Conservation (phyloP, 2,329 filamentous ascomycete species). For the Diaporthe vexans region DNA sequence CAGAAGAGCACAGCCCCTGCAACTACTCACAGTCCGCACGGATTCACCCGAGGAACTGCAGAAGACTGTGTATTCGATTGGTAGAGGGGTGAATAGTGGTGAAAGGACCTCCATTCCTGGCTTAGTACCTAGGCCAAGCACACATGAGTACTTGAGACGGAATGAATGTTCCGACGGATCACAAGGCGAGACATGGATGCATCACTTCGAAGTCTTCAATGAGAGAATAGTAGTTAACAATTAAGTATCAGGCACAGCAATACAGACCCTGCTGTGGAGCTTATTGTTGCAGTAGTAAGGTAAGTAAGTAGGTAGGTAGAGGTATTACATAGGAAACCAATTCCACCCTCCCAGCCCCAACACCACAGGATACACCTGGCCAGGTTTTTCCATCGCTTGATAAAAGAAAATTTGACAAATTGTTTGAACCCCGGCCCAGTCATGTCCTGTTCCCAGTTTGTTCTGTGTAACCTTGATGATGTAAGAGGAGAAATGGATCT, state of each 20-base stretch:
- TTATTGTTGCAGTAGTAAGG: not conserved
- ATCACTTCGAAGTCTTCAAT: not conserved
- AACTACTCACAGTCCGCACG: too few species aligned
- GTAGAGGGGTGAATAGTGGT: too few species aligned
- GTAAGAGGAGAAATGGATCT: not conserved
- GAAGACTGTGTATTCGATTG: too few species aligned
- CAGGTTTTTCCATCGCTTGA: conserved; percentile 23
- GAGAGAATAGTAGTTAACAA: conserved; percentile 28
- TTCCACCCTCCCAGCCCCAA: conserved; percentile 3
- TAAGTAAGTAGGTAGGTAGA: not conserved
- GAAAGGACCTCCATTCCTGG: too few species aligned
- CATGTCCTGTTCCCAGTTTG: not conserved
- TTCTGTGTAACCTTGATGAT: not conserved
- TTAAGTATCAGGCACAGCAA: conserved; percentile 25
- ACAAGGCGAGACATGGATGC: too few species aligned
- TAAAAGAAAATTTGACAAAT: not conserved
- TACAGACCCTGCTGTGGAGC: conserved; percentile 18
- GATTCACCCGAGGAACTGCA: too few species aligned
- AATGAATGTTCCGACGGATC: too few species aligned
- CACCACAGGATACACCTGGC: conserved; percentile 30
- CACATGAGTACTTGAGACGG: too few species aligned
- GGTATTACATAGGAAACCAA: conserved; percentile 11
- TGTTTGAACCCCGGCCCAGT: not conserved
- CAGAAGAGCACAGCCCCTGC: too few species aligned
- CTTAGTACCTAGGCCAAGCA: too few species aligned